Percentiles rank a stretch among this genome's conserved stretches.
Conservation (phyloP, 2,329 filamentous ascomycete species). For the Apiospora arundinis region DNA sequence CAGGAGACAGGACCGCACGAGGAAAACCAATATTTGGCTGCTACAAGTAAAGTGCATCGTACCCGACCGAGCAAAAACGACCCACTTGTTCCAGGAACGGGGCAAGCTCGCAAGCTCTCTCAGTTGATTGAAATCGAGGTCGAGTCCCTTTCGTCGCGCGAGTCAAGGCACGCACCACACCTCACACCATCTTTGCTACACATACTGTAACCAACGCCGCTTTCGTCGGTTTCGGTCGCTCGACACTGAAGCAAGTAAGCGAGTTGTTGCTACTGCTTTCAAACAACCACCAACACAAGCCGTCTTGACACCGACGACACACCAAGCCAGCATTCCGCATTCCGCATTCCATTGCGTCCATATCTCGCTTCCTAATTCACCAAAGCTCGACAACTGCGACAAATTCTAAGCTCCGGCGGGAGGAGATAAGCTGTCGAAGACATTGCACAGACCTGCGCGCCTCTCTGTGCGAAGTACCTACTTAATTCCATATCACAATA, state of each 20-base stretch:
- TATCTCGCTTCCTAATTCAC: background rate
- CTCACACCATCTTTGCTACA: constrained; percentile 14
- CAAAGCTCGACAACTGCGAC: constrained; percentile 15
- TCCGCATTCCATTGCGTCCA: background rate
- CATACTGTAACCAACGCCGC: constrained; percentile 11
- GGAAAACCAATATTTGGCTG: background rate
- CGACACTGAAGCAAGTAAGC: constrained; percentile 8
- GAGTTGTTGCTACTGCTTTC: background rate
- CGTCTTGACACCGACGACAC: background rate
- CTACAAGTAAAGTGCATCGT: background rate
- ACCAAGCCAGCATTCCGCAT: background rate
- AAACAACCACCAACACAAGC: background rate
- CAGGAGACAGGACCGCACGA: background rate
- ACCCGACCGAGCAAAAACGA: background rate
- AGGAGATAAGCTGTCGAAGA: constrained; percentile 1
- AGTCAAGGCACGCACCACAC: constrained; percentile 13
- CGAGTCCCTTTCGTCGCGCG: constrained; percentile 8
- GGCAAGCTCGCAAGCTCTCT: background rate
- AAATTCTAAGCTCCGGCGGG: constrained; percentile 11
- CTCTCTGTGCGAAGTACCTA: constrained; percentile 15
- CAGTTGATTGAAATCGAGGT: constrained; percentile 9
- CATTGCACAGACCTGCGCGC: constrained; percentile 19
- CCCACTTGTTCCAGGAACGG: constrained; percentile 15
- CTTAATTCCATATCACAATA: constrained; percentile 11
- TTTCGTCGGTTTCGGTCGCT: constrained; percentile 10